These are phyloP conservation scores for Alloteropsis semialata DNA, from an alignment of 176 grass and related monocot genomes.

Conservation along the genomic window DNA sequence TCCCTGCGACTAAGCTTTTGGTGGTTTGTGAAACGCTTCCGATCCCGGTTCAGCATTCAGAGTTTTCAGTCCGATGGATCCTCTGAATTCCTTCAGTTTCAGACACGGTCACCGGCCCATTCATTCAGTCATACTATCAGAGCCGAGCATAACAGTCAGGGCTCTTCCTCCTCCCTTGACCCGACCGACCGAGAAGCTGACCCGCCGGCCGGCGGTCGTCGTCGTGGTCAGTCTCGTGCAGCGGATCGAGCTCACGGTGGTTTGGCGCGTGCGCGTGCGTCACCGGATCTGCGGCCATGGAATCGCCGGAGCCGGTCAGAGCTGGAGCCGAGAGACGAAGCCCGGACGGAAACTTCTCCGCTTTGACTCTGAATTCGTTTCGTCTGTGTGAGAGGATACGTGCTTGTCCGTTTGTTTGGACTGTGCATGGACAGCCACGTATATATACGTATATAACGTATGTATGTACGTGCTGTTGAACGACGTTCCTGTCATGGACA, in stretches of 20 bases:
- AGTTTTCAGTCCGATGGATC: too few relatives aligned
- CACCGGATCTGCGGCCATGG: not conserved
- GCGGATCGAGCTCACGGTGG: not conserved
- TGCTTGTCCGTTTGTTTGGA: not conserved
- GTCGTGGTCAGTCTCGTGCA: conserved; percentile 8
- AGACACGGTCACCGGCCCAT: not conserved
- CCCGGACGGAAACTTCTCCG: conserved; percentile 1
- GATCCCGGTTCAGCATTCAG: not conserved
- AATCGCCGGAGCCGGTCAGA: not conserved
- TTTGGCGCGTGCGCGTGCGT: not conserved
- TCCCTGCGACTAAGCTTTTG: not conserved
- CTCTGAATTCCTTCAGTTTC: not conserved
- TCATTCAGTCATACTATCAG: not conserved
- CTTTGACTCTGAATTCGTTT: not conserved
- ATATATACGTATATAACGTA: not conserved
- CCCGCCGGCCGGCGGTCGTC: not conserved
- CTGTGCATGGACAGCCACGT: not conserved
- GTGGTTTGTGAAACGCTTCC: not conserved
- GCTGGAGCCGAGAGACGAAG: not conserved
- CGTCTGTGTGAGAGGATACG: not conserved
- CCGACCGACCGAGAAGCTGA: not conserved
- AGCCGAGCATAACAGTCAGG: not conserved
- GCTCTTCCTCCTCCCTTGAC: not conserved
- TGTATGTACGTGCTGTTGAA: not conserved
- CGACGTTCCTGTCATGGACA: not conserved